Evolutionary conservation across 495 filamentous ascomycete genomes (phyloP).

Genomic region (Podospora fimiseda): DNA sequence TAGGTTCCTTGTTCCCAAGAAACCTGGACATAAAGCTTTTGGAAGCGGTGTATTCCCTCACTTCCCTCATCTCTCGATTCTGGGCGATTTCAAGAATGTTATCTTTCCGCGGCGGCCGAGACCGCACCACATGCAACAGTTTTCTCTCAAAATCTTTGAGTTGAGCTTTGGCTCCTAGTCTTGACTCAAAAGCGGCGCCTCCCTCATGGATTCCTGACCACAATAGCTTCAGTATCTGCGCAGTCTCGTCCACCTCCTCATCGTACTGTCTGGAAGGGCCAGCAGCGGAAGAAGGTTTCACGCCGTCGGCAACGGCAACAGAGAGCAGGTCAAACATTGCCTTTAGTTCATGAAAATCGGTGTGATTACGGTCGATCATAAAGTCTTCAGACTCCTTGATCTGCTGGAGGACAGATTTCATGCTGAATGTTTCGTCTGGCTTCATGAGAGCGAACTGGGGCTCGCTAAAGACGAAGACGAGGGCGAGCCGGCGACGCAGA

Average conservation of each 20-base stretch:
- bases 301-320: constrained; percentile 63
- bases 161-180: constrained; percentile 65
- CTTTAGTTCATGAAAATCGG: constrained; percentile 61
- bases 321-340: constrained; percentile 62
- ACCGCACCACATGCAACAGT: constrained; percentile 62
- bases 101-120: constrained; percentile 53
- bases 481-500: constrained; percentile 65
- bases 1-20: constrained; percentile 24
- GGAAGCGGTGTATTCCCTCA: not conserved
- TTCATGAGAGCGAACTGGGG: constrained; percentile 37
- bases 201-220: constrained; percentile 67
- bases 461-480: constrained; percentile 60
- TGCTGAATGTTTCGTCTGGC: constrained; percentile 40
- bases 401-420: constrained; percentile 45
- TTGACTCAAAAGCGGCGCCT: constrained; percentile 62
- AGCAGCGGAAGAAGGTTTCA: constrained; percentile 18
- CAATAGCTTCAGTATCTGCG: constrained; percentile 55
- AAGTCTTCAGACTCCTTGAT: constrained; percentile 42
- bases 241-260: constrained; percentile 58
- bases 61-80: not conserved
- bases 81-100: constrained; percentile 43
- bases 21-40: constrained; percentile 39
- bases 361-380: constrained; percentile 33
- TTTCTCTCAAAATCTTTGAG: constrained; percentile 67
- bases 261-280: constrained; percentile 52